phyloP scores from a whole-genome alignment of 2,329 filamentous ascomycete genomes.

The Albophoma yamanashiensis region DNA sequence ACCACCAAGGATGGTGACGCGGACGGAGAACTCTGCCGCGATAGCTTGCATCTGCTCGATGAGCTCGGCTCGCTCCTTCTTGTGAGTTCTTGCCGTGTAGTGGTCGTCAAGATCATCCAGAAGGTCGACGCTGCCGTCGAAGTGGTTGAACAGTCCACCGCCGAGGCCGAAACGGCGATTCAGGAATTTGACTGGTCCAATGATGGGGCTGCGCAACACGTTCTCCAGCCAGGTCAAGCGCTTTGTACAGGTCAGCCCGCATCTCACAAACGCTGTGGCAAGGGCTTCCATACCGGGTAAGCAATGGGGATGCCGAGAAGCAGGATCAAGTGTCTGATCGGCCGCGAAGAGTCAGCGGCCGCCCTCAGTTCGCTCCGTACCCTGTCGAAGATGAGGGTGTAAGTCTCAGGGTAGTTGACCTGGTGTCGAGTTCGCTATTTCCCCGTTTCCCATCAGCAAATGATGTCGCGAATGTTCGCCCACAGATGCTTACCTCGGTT shows the following conservation, averaged over 20 bases:
- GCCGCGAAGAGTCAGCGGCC: conserved; percentile 55
- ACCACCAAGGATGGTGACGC: conserved; percentile 84
- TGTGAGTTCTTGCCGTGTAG: conserved; percentile 87
- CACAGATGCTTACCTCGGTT: conserved; percentile 52
- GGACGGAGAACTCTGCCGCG: conserved; percentile 75
- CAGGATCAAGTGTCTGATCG: conserved; percentile 81
- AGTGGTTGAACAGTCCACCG: conserved; percentile 82
- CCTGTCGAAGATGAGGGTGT: conserved; percentile 71
- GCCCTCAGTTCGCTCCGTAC: conserved; percentile 62
- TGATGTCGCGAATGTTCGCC: neutral
- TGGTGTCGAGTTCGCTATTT: conserved; percentile 71
- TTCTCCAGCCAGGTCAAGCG: conserved; percentile 96
- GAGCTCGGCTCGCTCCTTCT: conserved; percentile 70
- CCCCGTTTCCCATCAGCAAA: neutral
- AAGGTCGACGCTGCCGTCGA: conserved; percentile 88
- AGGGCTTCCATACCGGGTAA: conserved; percentile 51
- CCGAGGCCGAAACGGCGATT: conserved; percentile 83
- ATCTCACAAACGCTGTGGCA: neutral
- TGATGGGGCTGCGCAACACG: conserved; percentile 73
- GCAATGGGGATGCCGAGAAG: conserved; percentile 81
- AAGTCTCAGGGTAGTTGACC: conserved; percentile 89
- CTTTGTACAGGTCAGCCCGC: conserved; percentile 20
- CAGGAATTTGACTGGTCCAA: conserved; percentile 79
- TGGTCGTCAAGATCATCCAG: conserved; percentile 92
- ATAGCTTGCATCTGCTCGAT: conserved; percentile 75